A percentile compares a stretch with the other conserved stretches of the same genome.
These are phyloP conservation scores for Amylocystis lapponica DNA, from an alignment of 768 basidiomycete genomes.

Conservation along the genomic window DNA sequence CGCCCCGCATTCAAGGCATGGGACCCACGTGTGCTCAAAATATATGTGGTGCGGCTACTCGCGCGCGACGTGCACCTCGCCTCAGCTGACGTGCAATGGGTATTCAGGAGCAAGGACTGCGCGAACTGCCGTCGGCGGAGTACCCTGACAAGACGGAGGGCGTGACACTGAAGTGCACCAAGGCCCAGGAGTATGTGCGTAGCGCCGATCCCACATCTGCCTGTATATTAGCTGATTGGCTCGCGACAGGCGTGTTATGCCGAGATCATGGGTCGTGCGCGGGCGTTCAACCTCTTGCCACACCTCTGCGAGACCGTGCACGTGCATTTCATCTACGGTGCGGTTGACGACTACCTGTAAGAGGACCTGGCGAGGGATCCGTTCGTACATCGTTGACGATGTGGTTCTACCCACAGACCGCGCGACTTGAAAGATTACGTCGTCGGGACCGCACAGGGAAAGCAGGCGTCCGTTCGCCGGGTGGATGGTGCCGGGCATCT, in stretches of 20 bases:
- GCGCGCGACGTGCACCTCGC: not conserved
- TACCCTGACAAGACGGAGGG: too few species aligned
- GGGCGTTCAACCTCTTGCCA: not conserved
- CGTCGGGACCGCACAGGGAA: not conserved
- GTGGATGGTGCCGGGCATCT: too few species aligned
- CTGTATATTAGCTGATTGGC: too few species aligned
- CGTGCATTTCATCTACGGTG: too few species aligned
- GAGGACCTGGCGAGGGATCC: not conserved
- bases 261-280: not conserved
- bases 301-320: not conserved
- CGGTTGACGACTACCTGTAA: not conserved
- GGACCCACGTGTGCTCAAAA: not conserved
- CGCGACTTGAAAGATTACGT: not conserved
- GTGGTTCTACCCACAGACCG: not conserved
- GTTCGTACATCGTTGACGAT: not conserved
- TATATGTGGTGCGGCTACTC: not conserved
- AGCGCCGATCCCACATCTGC: too few species aligned
- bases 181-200: too few species aligned
- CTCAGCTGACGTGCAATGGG: not conserved
- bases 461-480: not conserved
- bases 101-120: not conserved
- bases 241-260: too few species aligned
- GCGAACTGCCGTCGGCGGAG: too few species aligned
- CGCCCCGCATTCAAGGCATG: not conserved
- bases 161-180: too few species aligned